Conservation (phyloP, 768 basidiomycete species). For the Termitomyces sp. region DNA sequence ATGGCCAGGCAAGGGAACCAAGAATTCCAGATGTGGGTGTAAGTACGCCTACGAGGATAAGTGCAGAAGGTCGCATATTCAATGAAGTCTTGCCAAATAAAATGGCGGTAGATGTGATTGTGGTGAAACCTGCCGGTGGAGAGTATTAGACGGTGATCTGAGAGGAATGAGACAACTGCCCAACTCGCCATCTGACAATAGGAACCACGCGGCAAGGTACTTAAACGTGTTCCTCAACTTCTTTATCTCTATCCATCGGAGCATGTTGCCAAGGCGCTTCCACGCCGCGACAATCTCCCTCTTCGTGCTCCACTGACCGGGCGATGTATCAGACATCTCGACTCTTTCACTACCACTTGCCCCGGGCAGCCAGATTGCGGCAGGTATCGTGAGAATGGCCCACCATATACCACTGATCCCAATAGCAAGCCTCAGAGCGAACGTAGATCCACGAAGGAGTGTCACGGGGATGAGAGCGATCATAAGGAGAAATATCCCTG, state of each 20-base stretch:
- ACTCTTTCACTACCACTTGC: slow-evolving; percentile 18
- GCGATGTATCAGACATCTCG: slow-evolving; percentile 12
- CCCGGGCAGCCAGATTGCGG: slow-evolving; percentile 69
- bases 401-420: slow-evolving; percentile 87
- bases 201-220: slow-evolving; percentile 92
- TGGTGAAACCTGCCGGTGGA: slow-evolving; percentile 70
- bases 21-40: slow-evolving; percentile 74
- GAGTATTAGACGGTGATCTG: neutral
- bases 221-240: slow-evolving; percentile 80
- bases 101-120: slow-evolving; percentile 87
- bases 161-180: neutral
- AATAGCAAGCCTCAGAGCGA: slow-evolving; percentile 77
- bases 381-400: slow-evolving; percentile 78
- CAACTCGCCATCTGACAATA: slow-evolving; percentile 80
- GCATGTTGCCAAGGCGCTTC: slow-evolving; percentile 71
- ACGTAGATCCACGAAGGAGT: slow-evolving; percentile 67
- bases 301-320: slow-evolving; percentile 37
- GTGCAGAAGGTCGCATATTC: slow-evolving; percentile 71
- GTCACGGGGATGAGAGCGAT: slow-evolving; percentile 78
- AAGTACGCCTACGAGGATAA: slow-evolving; percentile 79
- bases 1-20: slow-evolving; percentile 82
- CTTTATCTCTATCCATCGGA: slow-evolving; percentile 68
- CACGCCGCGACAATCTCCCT: slow-evolving; percentile 67
- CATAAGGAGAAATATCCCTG: slow-evolving; percentile 77
- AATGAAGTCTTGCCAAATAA: slow-evolving; percentile 90